phyloP scores from a whole-genome alignment of 192 early-diverging fungal genomes.

The Paraglomus brasilianum region DNA sequence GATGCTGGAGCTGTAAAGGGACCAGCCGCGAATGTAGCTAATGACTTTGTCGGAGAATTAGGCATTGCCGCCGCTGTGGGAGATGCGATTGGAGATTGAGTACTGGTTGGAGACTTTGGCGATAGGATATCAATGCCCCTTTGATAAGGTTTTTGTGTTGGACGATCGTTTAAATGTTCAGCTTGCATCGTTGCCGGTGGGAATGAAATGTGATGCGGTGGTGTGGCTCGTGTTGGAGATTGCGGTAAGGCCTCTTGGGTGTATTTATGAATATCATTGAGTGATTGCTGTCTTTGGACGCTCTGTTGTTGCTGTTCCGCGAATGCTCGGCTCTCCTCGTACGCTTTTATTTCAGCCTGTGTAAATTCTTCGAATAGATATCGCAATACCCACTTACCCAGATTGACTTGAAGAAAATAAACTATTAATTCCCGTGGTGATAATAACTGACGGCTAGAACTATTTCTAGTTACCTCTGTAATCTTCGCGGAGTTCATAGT shows the following conservation, averaged over 20 bases:
- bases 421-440: conserved; percentile 34
- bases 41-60: conserved; percentile 29
- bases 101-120: not conserved
- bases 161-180: conserved; percentile 10
- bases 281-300: conserved; percentile 12
- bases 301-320: conserved; percentile 39
- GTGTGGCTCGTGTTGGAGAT: not conserved
- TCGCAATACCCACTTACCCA: conserved; percentile 82
- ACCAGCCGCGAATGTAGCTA: conserved; percentile 34
- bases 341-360: conserved; percentile 47
- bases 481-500: conserved; percentile 62
- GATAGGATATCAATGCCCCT: not conserved
- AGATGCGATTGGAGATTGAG: not conserved
- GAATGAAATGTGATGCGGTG: conserved; percentile 23
- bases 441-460: not conserved
- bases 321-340: conserved; percentile 40
- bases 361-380: conserved; percentile 68
- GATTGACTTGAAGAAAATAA: conserved; percentile 55
- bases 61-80: not conserved
- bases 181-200: conserved; percentile 12
- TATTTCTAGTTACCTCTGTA: conserved; percentile 57
- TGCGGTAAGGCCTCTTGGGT: too few relatives aligned
- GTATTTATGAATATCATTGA: not conserved
- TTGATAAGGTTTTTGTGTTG: conserved; percentile 4
- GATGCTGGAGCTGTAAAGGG: conserved; percentile 40